phyloP scores from a whole-genome alignment of 176 grass and related monocot species.

The Lolium perenne region DNA sequence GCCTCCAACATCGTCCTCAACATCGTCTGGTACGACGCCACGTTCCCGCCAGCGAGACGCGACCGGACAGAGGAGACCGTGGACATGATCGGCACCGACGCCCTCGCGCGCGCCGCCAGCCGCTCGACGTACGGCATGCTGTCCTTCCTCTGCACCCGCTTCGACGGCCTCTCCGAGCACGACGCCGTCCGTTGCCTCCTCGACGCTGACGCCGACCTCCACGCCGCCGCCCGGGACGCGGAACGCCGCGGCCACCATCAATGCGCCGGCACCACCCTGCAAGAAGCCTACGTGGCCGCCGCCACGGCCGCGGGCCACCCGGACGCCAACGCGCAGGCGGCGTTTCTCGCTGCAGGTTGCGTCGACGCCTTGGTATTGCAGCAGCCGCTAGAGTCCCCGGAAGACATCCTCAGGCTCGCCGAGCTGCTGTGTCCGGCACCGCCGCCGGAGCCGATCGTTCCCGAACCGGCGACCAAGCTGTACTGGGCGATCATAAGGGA shows the following conservation, averaged over 20 bases:
- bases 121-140: neutral
- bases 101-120: neutral
- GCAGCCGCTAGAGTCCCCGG: too few species aligned
- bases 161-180: neutral
- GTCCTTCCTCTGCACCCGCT: conserved; percentile 14
- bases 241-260: neutral
- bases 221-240: neutral
- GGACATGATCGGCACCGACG: neutral
- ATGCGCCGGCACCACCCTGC: neutral
- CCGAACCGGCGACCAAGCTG: neutral
- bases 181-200: conserved; percentile 5
- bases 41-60: neutral
- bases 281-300: neutral
- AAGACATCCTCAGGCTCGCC: neutral
- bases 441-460: neutral
- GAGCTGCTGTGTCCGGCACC: neutral
- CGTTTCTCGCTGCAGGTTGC: too few species aligned
- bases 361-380: too few species aligned
- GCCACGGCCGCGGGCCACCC: neutral
- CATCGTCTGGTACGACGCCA: neutral
- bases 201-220: neutral
- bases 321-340: conserved; percentile 2
- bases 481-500: neutral
- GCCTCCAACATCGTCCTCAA: neutral
- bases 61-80: neutral